phyloP scores from a whole-genome alignment of 1,284 basidiomycete species.

The Cryptococcus hybrid region DNA sequence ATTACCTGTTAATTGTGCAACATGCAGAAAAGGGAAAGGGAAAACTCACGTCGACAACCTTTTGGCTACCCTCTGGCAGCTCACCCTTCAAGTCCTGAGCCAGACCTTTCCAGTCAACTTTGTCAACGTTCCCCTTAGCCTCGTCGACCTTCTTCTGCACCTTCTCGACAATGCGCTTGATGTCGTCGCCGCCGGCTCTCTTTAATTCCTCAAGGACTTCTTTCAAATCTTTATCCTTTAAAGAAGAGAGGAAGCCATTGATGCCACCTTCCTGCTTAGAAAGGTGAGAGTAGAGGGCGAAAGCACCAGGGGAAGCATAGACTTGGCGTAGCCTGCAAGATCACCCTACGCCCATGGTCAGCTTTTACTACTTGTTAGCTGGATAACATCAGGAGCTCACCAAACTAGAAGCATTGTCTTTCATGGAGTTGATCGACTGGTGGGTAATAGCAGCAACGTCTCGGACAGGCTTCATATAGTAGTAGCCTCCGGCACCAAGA shows the following conservation, averaged over 20 bases:
- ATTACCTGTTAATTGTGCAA: not conserved
- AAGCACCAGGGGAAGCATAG: slow-evolving; percentile 33
- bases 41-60: slow-evolving; percentile 37
- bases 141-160: slow-evolving; percentile 44
- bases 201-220: slow-evolving; percentile 43
- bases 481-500: slow-evolving; percentile 37
- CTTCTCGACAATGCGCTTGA: slow-evolving; percentile 40
- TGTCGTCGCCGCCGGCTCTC: slow-evolving; percentile 44
- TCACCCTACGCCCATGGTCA: slow-evolving; percentile 9
- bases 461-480: slow-evolving; percentile 43
- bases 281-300: slow-evolving; percentile 32
- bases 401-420: slow-evolving; percentile 18
- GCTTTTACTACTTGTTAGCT: not conserved
- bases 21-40: not conserved
- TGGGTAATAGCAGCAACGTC: slow-evolving; percentile 37
- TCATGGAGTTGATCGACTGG: slow-evolving; percentile 23
- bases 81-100: slow-evolving; percentile 38
- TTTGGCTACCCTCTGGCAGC: slow-evolving; percentile 36
- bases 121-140: slow-evolving; percentile 38
- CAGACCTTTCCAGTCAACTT: slow-evolving; percentile 46
- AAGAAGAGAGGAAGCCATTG: slow-evolving; percentile 35
- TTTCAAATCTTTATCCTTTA: slow-evolving; percentile 43
- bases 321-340: slow-evolving; percentile 26
- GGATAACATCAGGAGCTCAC: slow-evolving; percentile 10
- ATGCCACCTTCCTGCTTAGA: slow-evolving; percentile 32